Conservation (phyloP, 352 stramenopile species). For the Discostella stelligera region DNA sequence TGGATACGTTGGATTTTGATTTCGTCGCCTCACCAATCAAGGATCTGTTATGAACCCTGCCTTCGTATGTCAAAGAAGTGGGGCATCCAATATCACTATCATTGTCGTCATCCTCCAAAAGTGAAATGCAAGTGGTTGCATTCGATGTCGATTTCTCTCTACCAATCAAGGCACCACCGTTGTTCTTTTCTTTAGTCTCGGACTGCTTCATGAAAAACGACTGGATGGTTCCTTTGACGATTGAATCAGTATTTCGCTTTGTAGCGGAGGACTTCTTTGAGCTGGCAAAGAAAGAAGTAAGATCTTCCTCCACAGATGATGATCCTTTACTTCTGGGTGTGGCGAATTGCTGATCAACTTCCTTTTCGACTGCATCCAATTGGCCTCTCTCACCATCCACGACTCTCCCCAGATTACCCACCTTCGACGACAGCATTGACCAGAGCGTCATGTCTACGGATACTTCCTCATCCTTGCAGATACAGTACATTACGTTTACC, state of each 20-base stretch:
- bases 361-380: conserved; percentile 43
- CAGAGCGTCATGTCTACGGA: conserved; percentile 74
- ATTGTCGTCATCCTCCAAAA: conserved; percentile 27
- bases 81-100: neutral
- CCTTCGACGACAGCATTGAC: conserved; percentile 71
- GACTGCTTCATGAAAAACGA: conserved; percentile 66
- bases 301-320: conserved; percentile 51
- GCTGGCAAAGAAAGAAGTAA: conserved; percentile 59
- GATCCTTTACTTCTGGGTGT: neutral
- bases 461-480: conserved; percentile 67
- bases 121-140: conserved; percentile 33
- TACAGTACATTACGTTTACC: conserved; percentile 81
- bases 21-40: too few relatives aligned
- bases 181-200: conserved; percentile 18
- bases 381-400: conserved; percentile 61
- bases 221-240: conserved; percentile 63
- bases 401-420: conserved; percentile 63
- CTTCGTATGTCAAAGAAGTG: too few relatives aligned
- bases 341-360: conserved; percentile 3
- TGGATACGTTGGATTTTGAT: neutral
- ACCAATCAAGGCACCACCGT: neutral
- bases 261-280: conserved; percentile 9
- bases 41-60: too few relatives aligned
- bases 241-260: conserved; percentile 23
- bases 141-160: conserved; percentile 17